Evolutionary conservation across 306 rosid species (phyloP).

Genomic region (Ormosia emarginata): DNA sequence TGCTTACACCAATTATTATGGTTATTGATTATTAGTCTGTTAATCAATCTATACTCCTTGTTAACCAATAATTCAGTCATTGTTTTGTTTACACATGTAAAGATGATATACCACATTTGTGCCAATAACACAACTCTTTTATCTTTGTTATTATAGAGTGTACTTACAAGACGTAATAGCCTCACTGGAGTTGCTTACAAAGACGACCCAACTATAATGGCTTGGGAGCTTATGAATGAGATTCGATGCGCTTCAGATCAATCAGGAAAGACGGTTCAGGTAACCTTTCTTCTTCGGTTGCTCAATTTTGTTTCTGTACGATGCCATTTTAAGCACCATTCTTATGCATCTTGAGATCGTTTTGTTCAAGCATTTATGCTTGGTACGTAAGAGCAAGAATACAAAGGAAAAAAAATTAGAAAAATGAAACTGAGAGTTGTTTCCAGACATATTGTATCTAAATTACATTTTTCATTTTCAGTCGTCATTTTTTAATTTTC

Average conservation of each 20-base stretch:
- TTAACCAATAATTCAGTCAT: no score
- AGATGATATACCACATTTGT: no score
- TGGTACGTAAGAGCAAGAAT: background rate
- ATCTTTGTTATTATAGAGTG: slow-evolving; percentile 31
- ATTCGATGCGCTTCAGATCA: slow-evolving; percentile 70
- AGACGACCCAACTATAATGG: slow-evolving; percentile 90
- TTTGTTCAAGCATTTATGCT: background rate
- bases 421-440: background rate
- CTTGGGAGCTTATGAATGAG: slow-evolving; percentile 99
- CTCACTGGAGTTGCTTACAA: slow-evolving; percentile 74
- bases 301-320: background rate
- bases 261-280: slow-evolving; percentile 81
- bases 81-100: no score
- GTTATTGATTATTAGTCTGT: no score
- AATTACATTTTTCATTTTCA: background rate
- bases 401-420: background rate
- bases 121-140: background rate
- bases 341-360: background rate
- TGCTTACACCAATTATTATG: no score
- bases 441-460: background rate
- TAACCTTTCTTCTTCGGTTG: background rate
- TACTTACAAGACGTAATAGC: slow-evolving; percentile 71
- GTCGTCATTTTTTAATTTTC: background rate
- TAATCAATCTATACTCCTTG: no score
- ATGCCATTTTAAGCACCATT: background rate